phyloP scores from a whole-genome alignment of 345 rosid species.

The Pugionium dolabratum region DNA sequence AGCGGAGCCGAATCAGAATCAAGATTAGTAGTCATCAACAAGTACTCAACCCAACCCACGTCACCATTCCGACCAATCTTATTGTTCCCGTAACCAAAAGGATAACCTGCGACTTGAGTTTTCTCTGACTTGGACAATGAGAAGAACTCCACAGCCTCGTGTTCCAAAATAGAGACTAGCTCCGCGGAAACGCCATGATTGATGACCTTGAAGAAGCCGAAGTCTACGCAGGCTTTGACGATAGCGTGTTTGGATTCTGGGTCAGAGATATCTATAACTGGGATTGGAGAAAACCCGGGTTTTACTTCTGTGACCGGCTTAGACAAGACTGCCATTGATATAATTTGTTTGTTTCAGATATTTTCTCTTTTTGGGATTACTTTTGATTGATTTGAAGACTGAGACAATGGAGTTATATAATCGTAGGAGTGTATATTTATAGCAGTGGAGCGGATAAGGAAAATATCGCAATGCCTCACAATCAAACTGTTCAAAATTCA shows the following conservation, averaged over 20 bases:
- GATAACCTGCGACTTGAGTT: conserved; percentile 54
- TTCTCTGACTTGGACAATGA: conserved; percentile 62
- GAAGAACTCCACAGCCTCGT: conserved; percentile 61
- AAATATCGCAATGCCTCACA: conserved; percentile 14
- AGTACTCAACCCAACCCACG: conserved; percentile 77
- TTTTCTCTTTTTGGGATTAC: not conserved
- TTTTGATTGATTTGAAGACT: conserved; percentile 23
- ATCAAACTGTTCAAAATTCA: conserved; percentile 25
- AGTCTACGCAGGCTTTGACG: conserved; percentile 57
- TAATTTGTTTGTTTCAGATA: conserved; percentile 1
- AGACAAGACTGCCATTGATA: conserved; percentile 36
- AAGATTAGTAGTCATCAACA: conserved; percentile 56
- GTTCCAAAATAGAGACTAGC: conserved; percentile 50
- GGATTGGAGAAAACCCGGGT: conserved; percentile 38
- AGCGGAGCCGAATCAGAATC: conserved; percentile 29
- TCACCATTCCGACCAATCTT: conserved; percentile 74
- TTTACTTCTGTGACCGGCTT: conserved; percentile 28
- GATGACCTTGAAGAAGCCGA: conserved; percentile 81
- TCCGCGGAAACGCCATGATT: conserved; percentile 73
- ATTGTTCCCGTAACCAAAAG: conserved; percentile 73
- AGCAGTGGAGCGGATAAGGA: conserved; percentile 15
- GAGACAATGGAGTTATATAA: conserved; percentile 23
- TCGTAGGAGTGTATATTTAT: conserved; percentile 24
- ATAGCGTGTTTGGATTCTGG: conserved; percentile 46
- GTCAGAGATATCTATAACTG: conserved; percentile 47